Evolutionary conservation across 306 rosid genomes (phyloP), one percentile per base, ranked within the genome.

Genomic region (Gleditsia sinensis): DNA sequence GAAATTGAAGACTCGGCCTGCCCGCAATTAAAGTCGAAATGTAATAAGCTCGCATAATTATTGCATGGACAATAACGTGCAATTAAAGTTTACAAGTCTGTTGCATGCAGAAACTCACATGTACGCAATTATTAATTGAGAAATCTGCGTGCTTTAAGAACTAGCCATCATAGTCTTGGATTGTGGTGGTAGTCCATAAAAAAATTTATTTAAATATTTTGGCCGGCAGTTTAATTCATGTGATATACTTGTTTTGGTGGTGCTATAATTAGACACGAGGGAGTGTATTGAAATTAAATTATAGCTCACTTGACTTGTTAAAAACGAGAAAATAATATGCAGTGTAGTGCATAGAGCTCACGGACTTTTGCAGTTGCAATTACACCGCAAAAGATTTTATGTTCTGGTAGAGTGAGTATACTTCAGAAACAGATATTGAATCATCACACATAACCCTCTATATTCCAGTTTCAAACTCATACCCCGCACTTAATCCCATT

Each of bases 11-110:
- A 58, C 73, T 58, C 79, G 20, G 42, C 32, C 30, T 71, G 37
- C 73, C 79, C 81, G n/a, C n/a, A n/a, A n/a, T 71, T 66, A 59
- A 79, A 79, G 68, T 16, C 66, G 43, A 49, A 58, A 39, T 69
- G 25, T 3, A 12, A 20, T 27, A 24, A 53, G 33, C 40, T 34
- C 73, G n/a, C 23, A 61, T 55, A 23, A 80, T 61, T 61, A 68
- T 30, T 20, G 36, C 72, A 7, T 33, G 46, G 45, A 37, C 48
- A 60, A 8, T 5, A 23, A 24, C 66, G 13, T 59, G 66, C 25
- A 21, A n/a, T 17, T 60, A 17, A 60, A 60, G 67, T 33, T 60
- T 9, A 33, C n/a, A 3, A 6, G 5, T 34, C 0, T 60, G 14
- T 19, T 17, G 67, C 46, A 32, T n/a, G 63, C 39, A 57, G 39